Evolutionary conservation across 768 basidiomycete species (phyloP).

Genomic region (Lactarius tabidus): DNA sequence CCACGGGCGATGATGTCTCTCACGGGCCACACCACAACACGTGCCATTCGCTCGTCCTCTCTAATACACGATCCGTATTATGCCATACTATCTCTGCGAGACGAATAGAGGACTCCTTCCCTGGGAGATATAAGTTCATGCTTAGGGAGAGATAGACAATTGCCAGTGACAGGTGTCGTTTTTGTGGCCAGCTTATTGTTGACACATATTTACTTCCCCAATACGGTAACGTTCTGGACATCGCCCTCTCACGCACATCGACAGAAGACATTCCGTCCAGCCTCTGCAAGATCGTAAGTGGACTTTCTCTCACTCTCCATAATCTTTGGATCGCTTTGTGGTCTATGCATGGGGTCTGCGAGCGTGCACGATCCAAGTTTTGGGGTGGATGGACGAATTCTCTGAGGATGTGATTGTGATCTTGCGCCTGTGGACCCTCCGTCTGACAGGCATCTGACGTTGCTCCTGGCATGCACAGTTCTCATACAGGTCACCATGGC

Average conservation of each 20-base stretch:
- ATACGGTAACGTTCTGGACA: conserved; percentile 5
- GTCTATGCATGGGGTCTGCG: neutral
- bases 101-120: neutral
- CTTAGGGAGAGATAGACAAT: neutral
- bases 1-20: neutral
- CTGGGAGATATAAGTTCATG: neutral
- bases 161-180: neutral
- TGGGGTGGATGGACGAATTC: conserved; percentile 26
- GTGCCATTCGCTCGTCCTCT: neutral
- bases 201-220: conserved; percentile 21
- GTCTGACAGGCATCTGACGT: neutral
- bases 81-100: neutral
- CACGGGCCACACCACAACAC: conserved; percentile 14
- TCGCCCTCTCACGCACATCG: conserved; percentile 2
- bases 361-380: neutral
- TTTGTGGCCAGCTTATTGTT: conserved; percentile 2
- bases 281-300: conserved; percentile 51
- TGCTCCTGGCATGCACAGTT: conserved; percentile 9
- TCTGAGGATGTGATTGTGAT: neutral
- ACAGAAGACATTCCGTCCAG: conserved; percentile 40
- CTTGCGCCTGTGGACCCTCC: neutral
- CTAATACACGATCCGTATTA: neutral
- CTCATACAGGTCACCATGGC: conserved; percentile 22
- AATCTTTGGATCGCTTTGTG: neutral
- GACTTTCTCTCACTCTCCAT: conserved; percentile 15